Evolutionary conservation across 1,284 basidiomycete genomes (phyloP).

Genomic region (Cutaneotrichosporon sp.): DNA sequence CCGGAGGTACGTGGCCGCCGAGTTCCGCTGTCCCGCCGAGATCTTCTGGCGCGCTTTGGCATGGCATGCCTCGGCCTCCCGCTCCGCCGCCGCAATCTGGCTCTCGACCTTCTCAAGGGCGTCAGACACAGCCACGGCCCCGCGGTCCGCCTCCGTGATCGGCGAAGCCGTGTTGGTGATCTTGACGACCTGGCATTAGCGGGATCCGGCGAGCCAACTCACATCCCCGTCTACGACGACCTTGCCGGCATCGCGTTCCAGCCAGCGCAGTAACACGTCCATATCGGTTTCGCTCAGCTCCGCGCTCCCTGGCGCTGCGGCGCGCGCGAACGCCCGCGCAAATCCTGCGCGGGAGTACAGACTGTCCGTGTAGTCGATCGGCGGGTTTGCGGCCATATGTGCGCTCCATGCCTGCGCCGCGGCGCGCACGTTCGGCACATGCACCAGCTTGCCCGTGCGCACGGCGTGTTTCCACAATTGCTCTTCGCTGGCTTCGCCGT

Average conservation of each 20-base stretch:
- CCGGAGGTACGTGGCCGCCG: slow-evolving; percentile 70
- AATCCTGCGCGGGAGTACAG: slow-evolving; percentile 65
- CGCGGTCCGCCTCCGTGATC: slow-evolving; percentile 45
- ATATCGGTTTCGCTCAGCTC: slow-evolving; percentile 50
- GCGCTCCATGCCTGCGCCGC: slow-evolving; percentile 22
- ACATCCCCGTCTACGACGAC: slow-evolving; percentile 65
- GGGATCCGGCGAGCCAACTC: slow-evolving; percentile 25
- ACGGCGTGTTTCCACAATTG: slow-evolving; percentile 60
- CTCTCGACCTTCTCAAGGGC: slow-evolving; percentile 40
- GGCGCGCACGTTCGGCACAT: slow-evolving; percentile 55
- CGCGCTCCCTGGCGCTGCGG: slow-evolving; percentile 13
- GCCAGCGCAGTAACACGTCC: slow-evolving; percentile 65
- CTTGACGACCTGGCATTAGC: slow-evolving; percentile 62
- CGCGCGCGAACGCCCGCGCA: slow-evolving; percentile 56
- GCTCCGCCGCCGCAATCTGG: slow-evolving; percentile 51
- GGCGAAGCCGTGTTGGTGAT: slow-evolving; percentile 52
- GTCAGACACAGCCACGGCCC: slow-evolving; percentile 35
- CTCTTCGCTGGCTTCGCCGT: slow-evolving; percentile 53
- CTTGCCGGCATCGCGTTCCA: slow-evolving; percentile 67
- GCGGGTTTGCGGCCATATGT: slow-evolving; percentile 41
- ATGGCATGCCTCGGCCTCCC: slow-evolving; percentile 65
- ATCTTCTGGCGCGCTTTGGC: slow-evolving; percentile 63
- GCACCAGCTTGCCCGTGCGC: slow-evolving; percentile 65
- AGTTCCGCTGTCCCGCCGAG: slow-evolving; percentile 61
- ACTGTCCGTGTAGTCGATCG: slow-evolving; percentile 57